Evolutionary conservation across 148 eudicot species (phyloP).

Genomic region (Chenopodium album): DNA sequence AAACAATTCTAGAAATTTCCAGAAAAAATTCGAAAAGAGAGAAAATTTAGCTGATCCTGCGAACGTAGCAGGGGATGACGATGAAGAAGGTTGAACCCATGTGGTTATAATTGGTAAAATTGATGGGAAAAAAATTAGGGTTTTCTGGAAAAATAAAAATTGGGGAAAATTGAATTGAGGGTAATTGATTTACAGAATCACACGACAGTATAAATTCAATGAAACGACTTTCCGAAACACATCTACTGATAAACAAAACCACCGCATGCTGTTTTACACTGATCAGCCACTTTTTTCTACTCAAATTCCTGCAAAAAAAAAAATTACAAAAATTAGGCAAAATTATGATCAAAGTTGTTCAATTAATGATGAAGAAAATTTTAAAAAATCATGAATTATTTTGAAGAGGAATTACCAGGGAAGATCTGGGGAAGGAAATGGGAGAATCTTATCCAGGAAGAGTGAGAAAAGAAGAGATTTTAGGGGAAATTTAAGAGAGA

Average conservation of each 20-base stretch:
- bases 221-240: slow-evolving; percentile 71
- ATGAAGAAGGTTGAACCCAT: slow-evolving; percentile 85
- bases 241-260: slow-evolving; percentile 70
- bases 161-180: neutral
- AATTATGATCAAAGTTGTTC: neutral
- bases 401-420: neutral
- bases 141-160: neutral
- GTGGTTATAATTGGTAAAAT: neutral
- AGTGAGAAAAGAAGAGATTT: neutral
- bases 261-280: slow-evolving; percentile 64
- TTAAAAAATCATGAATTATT: neutral
- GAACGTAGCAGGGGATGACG: slow-evolving; percentile 66
- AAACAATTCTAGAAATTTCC: neutral
- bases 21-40: neutral
- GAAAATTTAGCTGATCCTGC: slow-evolving; percentile 70
- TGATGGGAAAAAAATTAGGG: neutral
- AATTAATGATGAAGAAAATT: too few relatives aligned
- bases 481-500: neutral
- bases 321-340: neutral
- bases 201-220: slow-evolving; percentile 77
- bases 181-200: slow-evolving; percentile 55
- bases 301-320: slow-evolving; percentile 30
- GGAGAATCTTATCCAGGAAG: slow-evolving; percentile 21
- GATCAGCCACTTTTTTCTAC: slow-evolving; percentile 30
- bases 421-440: neutral